Evolutionary conservation across 176 grass and related monocot genomes (phyloP).

Genomic region (Rhynchospora breviuscula): DNA sequence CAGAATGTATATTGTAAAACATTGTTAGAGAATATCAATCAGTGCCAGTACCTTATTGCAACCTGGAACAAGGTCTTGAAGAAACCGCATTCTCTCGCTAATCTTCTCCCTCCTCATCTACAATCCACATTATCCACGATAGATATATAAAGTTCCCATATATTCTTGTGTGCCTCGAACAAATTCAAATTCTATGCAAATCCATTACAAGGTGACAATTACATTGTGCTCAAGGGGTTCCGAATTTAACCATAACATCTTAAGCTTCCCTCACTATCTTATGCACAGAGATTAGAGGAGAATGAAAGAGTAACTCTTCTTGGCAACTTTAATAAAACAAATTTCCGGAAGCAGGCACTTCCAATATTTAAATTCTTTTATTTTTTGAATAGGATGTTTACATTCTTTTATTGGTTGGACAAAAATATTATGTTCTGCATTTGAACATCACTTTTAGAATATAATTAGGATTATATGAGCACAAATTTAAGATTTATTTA

Average conservation of each 20-base stretch:
- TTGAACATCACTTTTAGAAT: neutral
- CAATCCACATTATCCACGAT: neutral
- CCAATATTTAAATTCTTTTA: neutral
- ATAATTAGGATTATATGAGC: neutral
- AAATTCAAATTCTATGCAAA: neutral
- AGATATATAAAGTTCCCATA: conserved; percentile 2
- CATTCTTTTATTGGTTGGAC: neutral
- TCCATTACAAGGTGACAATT: neutral
- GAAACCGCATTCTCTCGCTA: conserved; percentile 88
- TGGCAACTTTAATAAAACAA: neutral
- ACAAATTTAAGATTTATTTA: conserved; percentile 8
- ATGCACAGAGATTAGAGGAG: neutral
- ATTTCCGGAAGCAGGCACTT: neutral
- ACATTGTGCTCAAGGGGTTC: neutral
- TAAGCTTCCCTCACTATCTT: neutral
- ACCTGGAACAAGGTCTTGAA: conserved; percentile 88
- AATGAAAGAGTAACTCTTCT: too few species aligned
- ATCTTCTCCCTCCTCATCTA: conserved; percentile 97
- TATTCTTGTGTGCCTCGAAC: neutral
- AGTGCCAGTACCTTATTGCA: conserved; percentile 63
- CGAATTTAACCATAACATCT: neutral
- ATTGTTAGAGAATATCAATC: neutral
- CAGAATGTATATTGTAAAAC: neutral
- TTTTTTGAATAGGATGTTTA: neutral
- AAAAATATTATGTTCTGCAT: neutral